Conservation (phyloP, 2,329 filamentous ascomycete genomes). For the Corniculantispora saksenae region DNA sequence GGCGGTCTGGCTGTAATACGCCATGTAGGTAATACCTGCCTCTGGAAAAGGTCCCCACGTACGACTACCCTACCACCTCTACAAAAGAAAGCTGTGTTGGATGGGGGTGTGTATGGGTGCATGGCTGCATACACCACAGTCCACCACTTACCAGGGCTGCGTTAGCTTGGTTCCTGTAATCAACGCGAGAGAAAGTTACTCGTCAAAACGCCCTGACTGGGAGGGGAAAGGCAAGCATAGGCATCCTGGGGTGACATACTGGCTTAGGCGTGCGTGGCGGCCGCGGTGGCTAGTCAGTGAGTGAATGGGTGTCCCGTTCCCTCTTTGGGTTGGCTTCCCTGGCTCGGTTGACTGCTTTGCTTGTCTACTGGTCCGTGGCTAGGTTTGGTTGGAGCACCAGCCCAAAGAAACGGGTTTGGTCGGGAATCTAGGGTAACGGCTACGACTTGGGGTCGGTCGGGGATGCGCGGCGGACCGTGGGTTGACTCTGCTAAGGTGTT, state of each 20-base stretch:
- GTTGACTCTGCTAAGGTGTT: constrained; percentile 5
- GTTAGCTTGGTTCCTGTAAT: constrained; percentile 15
- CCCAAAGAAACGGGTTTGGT: constrained; percentile 11
- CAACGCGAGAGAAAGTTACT: constrained; percentile 2
- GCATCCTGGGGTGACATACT: not conserved
- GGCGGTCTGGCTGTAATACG: constrained; percentile 17
- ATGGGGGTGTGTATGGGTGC: constrained; percentile 11
- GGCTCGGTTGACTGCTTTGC: not conserved
- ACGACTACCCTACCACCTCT: constrained; percentile 7
- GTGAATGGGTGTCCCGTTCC: not conserved
- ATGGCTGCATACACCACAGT: constrained; percentile 3
- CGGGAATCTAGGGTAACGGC: constrained; percentile 17
- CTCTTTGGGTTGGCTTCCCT: not conserved
- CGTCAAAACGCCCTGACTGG: constrained; percentile 6
- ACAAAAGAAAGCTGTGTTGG: constrained; percentile 13
- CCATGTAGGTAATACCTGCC: constrained; percentile 16
- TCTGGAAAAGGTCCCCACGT: constrained; percentile 13
- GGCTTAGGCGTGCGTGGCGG: constrained; percentile 1
- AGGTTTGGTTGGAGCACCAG: not conserved
- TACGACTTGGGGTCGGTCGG: constrained; percentile 16
- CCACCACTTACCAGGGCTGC: constrained; percentile 7
- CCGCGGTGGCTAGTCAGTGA: not conserved
- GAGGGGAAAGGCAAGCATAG: not conserved
- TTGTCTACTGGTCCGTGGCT: not conserved
- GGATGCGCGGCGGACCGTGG: constrained; percentile 13